Conservation (phyloP, 495 filamentous ascomycete genomes). For the Neurospora sp. region DNA sequence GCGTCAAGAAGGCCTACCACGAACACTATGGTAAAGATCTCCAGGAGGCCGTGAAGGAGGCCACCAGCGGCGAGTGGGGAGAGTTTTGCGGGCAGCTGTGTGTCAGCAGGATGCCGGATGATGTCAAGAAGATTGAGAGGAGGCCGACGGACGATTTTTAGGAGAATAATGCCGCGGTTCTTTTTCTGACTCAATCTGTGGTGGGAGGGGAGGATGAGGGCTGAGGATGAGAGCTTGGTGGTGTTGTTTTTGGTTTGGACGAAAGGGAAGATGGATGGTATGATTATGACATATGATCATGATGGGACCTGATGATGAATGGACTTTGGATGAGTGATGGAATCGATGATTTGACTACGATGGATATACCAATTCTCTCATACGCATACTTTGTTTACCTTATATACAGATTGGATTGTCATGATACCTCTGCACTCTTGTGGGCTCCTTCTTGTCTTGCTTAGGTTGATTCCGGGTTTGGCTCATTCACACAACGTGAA, state of each 20-base stretch:
- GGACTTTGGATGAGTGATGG: not conserved
- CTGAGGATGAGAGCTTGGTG: too few species aligned
- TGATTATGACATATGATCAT: not conserved
- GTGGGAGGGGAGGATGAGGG: not conserved
- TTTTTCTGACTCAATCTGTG: not conserved
- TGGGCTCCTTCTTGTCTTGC: not conserved
- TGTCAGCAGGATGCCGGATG: constrained; percentile 43
- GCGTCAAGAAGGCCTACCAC: constrained; percentile 60
- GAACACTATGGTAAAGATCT: constrained; percentile 63
- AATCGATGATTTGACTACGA: not conserved
- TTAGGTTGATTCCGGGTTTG: too few species aligned
- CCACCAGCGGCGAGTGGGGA: constrained; percentile 42
- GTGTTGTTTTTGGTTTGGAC: too few species aligned
- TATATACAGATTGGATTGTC: not conserved
- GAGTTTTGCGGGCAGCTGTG: constrained; percentile 42
- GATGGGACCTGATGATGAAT: not conserved
- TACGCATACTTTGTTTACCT: too few species aligned
- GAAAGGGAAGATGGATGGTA: too few species aligned
- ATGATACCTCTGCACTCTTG: not conserved
- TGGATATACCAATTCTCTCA: not conserved
- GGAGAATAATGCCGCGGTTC: not conserved
- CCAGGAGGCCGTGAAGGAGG: constrained; percentile 47
- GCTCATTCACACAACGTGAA: too few species aligned
- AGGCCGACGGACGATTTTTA: constrained; percentile 10
- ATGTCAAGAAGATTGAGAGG: constrained; percentile 37